These are phyloP conservation scores for Astrothelium macrocarpum DNA, from an alignment of 495 filamentous ascomycete species.

Conservation along the genomic window DNA sequence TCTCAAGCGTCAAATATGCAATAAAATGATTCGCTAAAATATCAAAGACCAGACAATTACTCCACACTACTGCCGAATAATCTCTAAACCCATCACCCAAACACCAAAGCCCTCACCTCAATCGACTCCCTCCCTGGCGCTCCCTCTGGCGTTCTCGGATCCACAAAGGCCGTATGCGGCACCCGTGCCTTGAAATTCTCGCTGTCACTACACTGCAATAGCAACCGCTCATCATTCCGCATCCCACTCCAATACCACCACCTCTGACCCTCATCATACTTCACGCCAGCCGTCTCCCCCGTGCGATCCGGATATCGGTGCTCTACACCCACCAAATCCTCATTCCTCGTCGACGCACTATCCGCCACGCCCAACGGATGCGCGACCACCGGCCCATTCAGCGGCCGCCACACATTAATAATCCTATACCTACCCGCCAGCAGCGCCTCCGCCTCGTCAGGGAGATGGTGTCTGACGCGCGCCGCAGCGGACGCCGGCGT, in stretches of 20 bases:
- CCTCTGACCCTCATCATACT: conserved; percentile 46
- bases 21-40: conserved; percentile 4
- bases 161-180: conserved; percentile 73
- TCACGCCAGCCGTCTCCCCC: conserved; percentile 70
- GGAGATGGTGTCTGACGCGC: conserved; percentile 58
- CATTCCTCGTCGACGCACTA: conserved; percentile 46
- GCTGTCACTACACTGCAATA: conserved; percentile 77
- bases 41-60: background rate
- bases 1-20: no score
- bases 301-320: conserved; percentile 64
- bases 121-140: conserved; percentile 58
- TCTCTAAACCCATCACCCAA: conserved; percentile 44
- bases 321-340: conserved; percentile 60
- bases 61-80: background rate
- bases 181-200: conserved; percentile 53
- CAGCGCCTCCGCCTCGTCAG: conserved; percentile 46
- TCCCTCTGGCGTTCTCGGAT: conserved; percentile 51
- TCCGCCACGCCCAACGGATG: conserved; percentile 64
- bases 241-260: conserved; percentile 80
- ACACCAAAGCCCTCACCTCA: conserved; percentile 75
- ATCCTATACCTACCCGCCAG: conserved; percentile 61
- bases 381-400: conserved; percentile 62
- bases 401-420: conserved; percentile 79
- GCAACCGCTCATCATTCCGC: conserved; percentile 59
- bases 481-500: conserved; percentile 51